phyloP scores from a whole-genome alignment of 352 stramenopile genomes.

The Phytophthora ramorum region DNA sequence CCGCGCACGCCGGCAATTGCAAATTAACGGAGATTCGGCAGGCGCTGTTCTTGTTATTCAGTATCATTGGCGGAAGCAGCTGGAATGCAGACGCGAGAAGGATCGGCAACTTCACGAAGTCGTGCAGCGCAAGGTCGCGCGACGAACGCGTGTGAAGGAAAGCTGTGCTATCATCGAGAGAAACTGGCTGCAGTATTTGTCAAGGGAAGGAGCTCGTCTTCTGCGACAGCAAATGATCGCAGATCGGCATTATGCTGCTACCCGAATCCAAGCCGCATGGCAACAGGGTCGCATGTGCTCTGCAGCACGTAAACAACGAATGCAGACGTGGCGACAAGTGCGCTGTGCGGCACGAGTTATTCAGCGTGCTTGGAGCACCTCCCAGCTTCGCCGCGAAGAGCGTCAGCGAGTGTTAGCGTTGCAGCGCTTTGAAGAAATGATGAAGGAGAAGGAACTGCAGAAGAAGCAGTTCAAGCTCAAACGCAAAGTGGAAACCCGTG shows the following conservation, averaged over 20 bases:
- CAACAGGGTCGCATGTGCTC: slow-evolving; percentile 5
- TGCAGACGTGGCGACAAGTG: slow-evolving; percentile 20
- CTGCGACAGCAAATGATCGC: slow-evolving; percentile 43
- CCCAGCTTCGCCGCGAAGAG: slow-evolving; percentile 23
- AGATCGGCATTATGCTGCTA: slow-evolving; percentile 34
- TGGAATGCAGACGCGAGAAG: slow-evolving; percentile 27
- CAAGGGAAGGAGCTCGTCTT: slow-evolving; percentile 39
- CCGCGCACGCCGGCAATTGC: slow-evolving; percentile 28
- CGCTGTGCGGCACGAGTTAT: slow-evolving; percentile 31
- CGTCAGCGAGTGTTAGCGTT: slow-evolving; percentile 35
- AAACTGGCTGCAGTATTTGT: slow-evolving; percentile 47
- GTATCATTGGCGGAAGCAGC: slow-evolving; percentile 40
- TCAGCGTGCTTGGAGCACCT: slow-evolving; percentile 29
- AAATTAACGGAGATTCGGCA: slow-evolving; percentile 23
- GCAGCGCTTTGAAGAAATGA: slow-evolving; percentile 44
- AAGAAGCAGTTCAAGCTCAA: slow-evolving; percentile 29
- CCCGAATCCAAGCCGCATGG: slow-evolving; percentile 45
- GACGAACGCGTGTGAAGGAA: slow-evolving; percentile 35
- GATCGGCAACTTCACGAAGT: slow-evolving; percentile 19
- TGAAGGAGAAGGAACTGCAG: slow-evolving; percentile 41
- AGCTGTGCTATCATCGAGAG: slow-evolving; percentile 49
- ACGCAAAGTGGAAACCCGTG: slow-evolving; percentile 38
- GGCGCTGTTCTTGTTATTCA: slow-evolving; percentile 44
- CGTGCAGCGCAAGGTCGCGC: slow-evolving; percentile 28
- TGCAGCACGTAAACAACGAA: slow-evolving; percentile 13